phyloP scores from a whole-genome alignment of 305 asterid species.

The Fraxinus paxiana region DNA sequence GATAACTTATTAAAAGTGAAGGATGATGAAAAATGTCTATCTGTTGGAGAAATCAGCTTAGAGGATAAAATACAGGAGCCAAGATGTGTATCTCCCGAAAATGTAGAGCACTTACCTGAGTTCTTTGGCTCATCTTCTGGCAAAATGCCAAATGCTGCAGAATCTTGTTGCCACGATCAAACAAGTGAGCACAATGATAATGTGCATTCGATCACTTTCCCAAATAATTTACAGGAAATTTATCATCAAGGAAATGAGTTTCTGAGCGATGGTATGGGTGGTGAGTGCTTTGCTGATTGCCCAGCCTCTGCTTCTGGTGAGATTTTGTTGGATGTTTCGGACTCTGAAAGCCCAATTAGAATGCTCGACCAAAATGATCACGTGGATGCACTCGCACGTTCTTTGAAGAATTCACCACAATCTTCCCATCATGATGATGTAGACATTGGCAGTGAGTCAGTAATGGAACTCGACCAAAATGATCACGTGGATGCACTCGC shows the following conservation, averaged over 20 bases:
- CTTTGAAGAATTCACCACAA: neutral
- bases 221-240: slow-evolving; percentile 23
- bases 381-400: neutral
- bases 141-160: slow-evolving; percentile 28
- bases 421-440: neutral
- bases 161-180: slow-evolving; percentile 19
- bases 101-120: slow-evolving; percentile 25
- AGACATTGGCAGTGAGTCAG: slow-evolving; percentile 15
- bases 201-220: slow-evolving; percentile 17
- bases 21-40: slow-evolving; percentile 28
- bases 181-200: slow-evolving; percentile 18
- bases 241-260: slow-evolving; percentile 21
- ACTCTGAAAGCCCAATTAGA: slow-evolving; percentile 5
- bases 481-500: neutral
- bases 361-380: slow-evolving; percentile 1
- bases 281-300: neutral
- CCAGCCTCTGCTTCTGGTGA: slow-evolving; percentile 19
- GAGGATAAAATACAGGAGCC: slow-evolving; percentile 25
- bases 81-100: slow-evolving; percentile 18
- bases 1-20: slow-evolving; percentile 34
- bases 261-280: slow-evolving; percentile 9
- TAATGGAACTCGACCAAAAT: slow-evolving; percentile 18
- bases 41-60: slow-evolving; percentile 20
- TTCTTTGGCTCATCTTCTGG: slow-evolving; percentile 26
- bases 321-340: slow-evolving; percentile 16